Conservation (phyloP, 768 basidiomycete genomes). For the Suillus occidentalis region DNA sequence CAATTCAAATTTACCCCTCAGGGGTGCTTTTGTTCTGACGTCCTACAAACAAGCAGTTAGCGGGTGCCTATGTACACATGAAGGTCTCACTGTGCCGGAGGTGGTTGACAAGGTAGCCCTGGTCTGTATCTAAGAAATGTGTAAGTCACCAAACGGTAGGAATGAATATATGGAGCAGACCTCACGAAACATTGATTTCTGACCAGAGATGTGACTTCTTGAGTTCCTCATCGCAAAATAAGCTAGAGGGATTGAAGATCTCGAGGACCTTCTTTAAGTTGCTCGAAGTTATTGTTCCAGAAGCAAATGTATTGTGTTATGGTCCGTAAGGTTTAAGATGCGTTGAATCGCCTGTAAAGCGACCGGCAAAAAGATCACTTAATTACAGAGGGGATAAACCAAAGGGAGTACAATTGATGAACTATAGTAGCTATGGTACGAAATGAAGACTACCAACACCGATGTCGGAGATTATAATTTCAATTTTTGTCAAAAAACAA, state of each 20-base stretch:
- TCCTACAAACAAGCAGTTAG: neutral
- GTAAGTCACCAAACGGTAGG: neutral
- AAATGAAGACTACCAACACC: too few species aligned
- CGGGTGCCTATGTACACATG: neutral
- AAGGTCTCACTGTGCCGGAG: neutral
- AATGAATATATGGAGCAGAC: neutral
- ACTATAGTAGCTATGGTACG: too few species aligned
- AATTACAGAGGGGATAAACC: neutral
- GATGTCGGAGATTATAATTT: too few species aligned
- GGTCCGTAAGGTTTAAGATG: neutral
- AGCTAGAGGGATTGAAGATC: neutral
- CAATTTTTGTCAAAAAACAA: too few species aligned
- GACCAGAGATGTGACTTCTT: neutral
- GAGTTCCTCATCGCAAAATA: neutral
- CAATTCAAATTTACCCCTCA: neutral
- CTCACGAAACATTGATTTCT: neutral
- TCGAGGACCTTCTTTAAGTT: neutral
- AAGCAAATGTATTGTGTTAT: neutral
- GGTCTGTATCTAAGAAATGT: neutral
- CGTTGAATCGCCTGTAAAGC: too few species aligned
- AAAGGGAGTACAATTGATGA: neutral
- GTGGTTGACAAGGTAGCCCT: neutral
- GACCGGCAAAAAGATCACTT: neutral
- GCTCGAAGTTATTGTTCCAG: neutral
- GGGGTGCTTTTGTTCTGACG: neutral